phyloP scores from a whole-genome alignment of 352 stramenopile genomes.

The Bremia lactucae region DNA sequence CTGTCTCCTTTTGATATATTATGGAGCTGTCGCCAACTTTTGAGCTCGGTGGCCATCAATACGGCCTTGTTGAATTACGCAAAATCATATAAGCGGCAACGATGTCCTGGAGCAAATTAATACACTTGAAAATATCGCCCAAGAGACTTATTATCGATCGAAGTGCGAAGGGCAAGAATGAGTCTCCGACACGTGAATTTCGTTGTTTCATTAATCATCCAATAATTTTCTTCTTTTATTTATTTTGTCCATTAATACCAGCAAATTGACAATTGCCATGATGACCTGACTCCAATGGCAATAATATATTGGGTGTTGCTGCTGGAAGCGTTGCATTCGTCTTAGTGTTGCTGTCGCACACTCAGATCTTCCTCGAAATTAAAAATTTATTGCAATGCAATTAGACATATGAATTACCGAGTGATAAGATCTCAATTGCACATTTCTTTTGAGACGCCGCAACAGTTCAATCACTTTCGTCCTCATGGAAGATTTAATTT shows the following conservation, averaged over 20 bases:
- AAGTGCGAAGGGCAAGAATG: slow-evolving; percentile 4
- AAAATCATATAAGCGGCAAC: slow-evolving; percentile 92
- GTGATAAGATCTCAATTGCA: slow-evolving; percentile 88
- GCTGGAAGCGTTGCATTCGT: slow-evolving; percentile 78
- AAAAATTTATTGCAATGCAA: slow-evolving; percentile 70
- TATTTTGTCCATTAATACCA: slow-evolving; percentile 81
- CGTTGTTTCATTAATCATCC: slow-evolving; percentile 9
- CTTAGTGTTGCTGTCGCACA: slow-evolving; percentile 79
- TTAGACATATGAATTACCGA: slow-evolving; percentile 88
- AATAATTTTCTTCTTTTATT: slow-evolving; percentile 69
- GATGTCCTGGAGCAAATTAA: slow-evolving; percentile 85
- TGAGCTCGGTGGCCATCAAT: slow-evolving; percentile 62
- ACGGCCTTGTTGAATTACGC: slow-evolving; percentile 59
- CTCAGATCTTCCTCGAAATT: slow-evolving; percentile 59
- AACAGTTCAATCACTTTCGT: slow-evolving; percentile 84
- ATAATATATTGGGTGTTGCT: slow-evolving; percentile 87
- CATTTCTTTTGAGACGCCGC: slow-evolving; percentile 82
- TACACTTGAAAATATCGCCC: slow-evolving; percentile 61
- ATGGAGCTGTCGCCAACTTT: slow-evolving; percentile 44
- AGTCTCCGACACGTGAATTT: slow-evolving; percentile 3
- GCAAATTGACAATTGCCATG: slow-evolving; percentile 78
- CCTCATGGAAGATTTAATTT: slow-evolving; percentile 70
- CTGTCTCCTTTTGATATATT: slow-evolving; percentile 3
- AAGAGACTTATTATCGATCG: slow-evolving; percentile 2
- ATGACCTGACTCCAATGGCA: slow-evolving; percentile 85